phyloP scores from a whole-genome alignment of 805 yeast genomes.

The Kuraishia cidri region DNA sequence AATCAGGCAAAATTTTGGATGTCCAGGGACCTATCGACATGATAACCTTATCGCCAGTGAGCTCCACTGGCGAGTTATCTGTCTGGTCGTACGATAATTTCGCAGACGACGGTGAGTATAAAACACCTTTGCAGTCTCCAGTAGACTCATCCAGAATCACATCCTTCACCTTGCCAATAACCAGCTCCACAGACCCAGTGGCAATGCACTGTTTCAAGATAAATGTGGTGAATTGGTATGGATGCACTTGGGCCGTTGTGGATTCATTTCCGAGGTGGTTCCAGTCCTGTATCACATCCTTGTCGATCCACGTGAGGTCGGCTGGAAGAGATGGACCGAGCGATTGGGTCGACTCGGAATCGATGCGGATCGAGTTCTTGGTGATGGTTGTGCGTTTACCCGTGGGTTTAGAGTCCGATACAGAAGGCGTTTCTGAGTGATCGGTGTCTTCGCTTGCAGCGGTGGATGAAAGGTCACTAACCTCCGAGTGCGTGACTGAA shows the following conservation, averaged over 20 bases:
- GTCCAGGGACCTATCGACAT: constrained; percentile 97
- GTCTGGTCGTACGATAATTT: constrained; percentile 19
- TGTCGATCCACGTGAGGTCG: constrained; percentile 71
- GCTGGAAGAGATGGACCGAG: constrained; percentile 41
- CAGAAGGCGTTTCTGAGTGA: not conserved
- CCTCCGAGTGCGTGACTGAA: not conserved
- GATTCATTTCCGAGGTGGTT: constrained; percentile 75
- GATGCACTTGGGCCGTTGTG: constrained; percentile 95
- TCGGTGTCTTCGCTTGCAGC: not conserved
- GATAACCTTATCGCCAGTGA: constrained; percentile 70
- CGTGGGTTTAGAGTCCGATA: too few species aligned
- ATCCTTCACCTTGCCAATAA: constrained; percentile 77
- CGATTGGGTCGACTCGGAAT: constrained; percentile 8
- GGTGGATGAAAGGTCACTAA: not conserved
- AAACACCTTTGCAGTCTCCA: constrained; percentile 65
- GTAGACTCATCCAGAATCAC: constrained; percentile 51
- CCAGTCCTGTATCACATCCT: constrained; percentile 59
- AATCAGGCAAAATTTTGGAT: constrained; percentile 77
- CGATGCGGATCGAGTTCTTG: constrained; percentile 24
- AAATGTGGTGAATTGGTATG: constrained; percentile 85
- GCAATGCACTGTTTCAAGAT: constrained; percentile 74
- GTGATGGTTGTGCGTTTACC: constrained; percentile 13
- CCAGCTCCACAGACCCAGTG: constrained; percentile 72
- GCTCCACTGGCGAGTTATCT: constrained; percentile 27
- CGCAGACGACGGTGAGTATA: constrained; percentile 35